Conservation (phyloP, 2,329 filamentous ascomycete genomes). For the Neofusicoccum kwambonambiense region DNA sequence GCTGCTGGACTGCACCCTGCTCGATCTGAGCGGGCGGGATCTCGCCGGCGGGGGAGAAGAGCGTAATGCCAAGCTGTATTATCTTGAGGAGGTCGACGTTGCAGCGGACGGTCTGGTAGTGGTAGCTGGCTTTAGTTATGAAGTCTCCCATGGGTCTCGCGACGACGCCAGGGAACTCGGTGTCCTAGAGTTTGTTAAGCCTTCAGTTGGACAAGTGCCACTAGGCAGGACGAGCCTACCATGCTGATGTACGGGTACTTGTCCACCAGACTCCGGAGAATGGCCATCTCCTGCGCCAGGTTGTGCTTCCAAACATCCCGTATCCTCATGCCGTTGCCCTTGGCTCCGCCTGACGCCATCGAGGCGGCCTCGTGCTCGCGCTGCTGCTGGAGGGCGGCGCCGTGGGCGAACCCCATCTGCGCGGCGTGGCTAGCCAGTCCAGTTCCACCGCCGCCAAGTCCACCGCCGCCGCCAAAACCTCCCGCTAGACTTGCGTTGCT, state of each 20-base stretch:
- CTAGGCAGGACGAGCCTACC: slow-evolving; percentile 54
- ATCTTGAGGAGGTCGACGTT: slow-evolving; percentile 98
- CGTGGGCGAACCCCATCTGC: slow-evolving; percentile 81
- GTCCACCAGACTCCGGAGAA: slow-evolving; percentile 78
- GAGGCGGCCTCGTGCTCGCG: slow-evolving; percentile 42
- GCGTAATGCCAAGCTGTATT: slow-evolving; percentile 91
- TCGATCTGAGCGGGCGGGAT: slow-evolving; percentile 70
- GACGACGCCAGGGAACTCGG: slow-evolving; percentile 97
- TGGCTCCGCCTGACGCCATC: slow-evolving; percentile 54
- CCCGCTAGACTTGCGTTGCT: slow-evolving; percentile 56
- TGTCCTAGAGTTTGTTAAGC: slow-evolving; percentile 62
- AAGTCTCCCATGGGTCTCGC: slow-evolving; percentile 94
- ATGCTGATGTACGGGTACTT: slow-evolving; percentile 96
- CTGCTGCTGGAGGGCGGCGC: slow-evolving; percentile 55
- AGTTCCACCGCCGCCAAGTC: slow-evolving; percentile 56
- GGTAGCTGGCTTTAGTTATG: slow-evolving; percentile 92
- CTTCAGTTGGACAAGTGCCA: slow-evolving; percentile 14
- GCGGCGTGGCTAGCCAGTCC: slow-evolving; percentile 84
- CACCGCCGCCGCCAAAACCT: slow-evolving; percentile 55
- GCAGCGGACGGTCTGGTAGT: slow-evolving; percentile 95
- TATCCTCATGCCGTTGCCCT: slow-evolving; percentile 73
- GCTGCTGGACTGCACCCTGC: slow-evolving; percentile 43
- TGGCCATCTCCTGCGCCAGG: slow-evolving; percentile 83
- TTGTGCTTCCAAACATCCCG: slow-evolving; percentile 96
- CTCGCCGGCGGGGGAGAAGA: slow-evolving; percentile 90